phyloP scores from a whole-genome alignment of 768 basidiomycete species.

The Boletus rufocinnamomeus region DNA sequence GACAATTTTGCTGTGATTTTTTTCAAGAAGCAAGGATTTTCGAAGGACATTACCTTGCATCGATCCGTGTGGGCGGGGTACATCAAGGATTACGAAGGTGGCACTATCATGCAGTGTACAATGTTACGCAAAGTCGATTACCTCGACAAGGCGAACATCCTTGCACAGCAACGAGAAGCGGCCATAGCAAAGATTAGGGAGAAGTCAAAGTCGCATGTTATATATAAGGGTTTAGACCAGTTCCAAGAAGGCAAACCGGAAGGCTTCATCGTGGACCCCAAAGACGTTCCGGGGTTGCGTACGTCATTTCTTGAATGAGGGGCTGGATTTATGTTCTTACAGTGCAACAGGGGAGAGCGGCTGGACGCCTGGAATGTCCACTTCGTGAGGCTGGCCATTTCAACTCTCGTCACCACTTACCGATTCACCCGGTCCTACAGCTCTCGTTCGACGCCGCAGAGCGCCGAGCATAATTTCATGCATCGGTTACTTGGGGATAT shows the following conservation, averaged over 20 bases:
- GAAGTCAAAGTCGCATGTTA: constrained; percentile 81
- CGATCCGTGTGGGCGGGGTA: constrained; percentile 96
- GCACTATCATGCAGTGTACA: constrained; percentile 98
- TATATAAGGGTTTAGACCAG: constrained; percentile 76
- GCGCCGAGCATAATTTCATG: constrained; percentile 67
- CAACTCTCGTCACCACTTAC: background rate
- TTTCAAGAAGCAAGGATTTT: constrained; percentile 99
- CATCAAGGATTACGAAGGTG: constrained; percentile 99
- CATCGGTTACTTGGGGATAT: constrained; percentile 78
- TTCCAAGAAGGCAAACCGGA: constrained; percentile 63
- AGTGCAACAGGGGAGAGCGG: constrained; percentile 73
- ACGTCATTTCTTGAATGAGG: constrained; percentile 30
- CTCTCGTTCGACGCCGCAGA: constrained; percentile 47
- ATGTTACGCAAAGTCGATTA: constrained; percentile 95
- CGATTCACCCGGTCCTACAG: constrained; percentile 14
- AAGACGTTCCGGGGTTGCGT: constrained; percentile 88
- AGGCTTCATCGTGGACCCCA: constrained; percentile 61
- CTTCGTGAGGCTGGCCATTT: constrained; percentile 50
- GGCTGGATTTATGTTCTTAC: constrained; percentile 12
- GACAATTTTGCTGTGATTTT: constrained; percentile 99
- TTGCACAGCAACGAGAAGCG: constrained; percentile 84
- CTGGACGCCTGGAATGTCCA: constrained; percentile 84
- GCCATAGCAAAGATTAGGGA: constrained; percentile 86
- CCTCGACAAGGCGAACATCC: constrained; percentile 71
- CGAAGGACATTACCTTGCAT: constrained; percentile 93